phyloP scores from a whole-genome alignment of 2,329 filamentous ascomycete species.

The Alternaria novae-zelandiae region DNA sequence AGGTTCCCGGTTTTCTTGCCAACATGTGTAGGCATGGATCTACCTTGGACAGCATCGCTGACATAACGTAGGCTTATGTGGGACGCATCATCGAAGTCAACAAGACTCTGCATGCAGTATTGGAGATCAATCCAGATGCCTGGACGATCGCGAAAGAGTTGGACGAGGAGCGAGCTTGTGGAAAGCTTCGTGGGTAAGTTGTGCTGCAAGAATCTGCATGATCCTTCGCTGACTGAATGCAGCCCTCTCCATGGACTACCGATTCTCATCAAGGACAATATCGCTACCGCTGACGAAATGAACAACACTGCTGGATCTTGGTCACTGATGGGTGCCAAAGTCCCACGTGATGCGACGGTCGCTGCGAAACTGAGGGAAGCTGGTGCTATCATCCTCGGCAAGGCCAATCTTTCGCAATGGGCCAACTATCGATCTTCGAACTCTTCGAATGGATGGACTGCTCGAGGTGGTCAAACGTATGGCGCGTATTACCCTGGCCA shows the following conservation, averaged over 20 bases:
- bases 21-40: not conserved
- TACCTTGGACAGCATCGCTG: not conserved
- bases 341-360: slow-evolving; percentile 64
- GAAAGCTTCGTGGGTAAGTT: slow-evolving; percentile 54
- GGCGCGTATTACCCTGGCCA: slow-evolving; percentile 67
- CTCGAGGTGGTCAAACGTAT: slow-evolving; percentile 67
- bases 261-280: slow-evolving; percentile 71
- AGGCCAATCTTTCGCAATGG: slow-evolving; percentile 70
- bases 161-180: slow-evolving; percentile 57
- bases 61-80: slow-evolving; percentile 54
- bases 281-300: slow-evolving; percentile 68
- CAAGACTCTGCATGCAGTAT: slow-evolving; percentile 58
- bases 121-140: slow-evolving; percentile 64
- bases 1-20: not conserved
- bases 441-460: slow-evolving; percentile 68
- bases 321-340: slow-evolving; percentile 64
- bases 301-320: slow-evolving; percentile 70
- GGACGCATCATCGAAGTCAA: slow-evolving; percentile 62
- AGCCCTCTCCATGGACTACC: slow-evolving; percentile 69
- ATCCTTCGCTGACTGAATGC: slow-evolving; percentile 1
- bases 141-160: slow-evolving; percentile 55
- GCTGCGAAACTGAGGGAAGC: slow-evolving; percentile 65
- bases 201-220: not conserved
- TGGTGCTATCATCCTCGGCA: slow-evolving; percentile 70
- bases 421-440: slow-evolving; percentile 66